Percentiles rank a stretch among this genome's conserved stretches.
Conservation (phyloP, 2,329 filamentous ascomycete species). For the Penicillium polonicum region DNA sequence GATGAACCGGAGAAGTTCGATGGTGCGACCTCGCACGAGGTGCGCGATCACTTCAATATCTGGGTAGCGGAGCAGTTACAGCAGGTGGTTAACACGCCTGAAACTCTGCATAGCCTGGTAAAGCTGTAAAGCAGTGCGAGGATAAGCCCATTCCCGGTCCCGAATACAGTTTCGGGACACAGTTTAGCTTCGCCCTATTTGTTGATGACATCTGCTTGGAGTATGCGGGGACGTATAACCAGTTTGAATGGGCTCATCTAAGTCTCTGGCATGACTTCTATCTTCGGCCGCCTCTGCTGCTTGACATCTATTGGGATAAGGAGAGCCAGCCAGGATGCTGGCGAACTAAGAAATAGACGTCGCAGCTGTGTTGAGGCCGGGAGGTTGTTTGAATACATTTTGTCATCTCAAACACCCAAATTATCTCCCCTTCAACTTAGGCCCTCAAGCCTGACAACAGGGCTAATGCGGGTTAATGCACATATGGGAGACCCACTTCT, state of each 20-base stretch:
- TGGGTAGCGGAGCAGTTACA: too few species aligned
- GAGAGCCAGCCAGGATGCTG: background rate
- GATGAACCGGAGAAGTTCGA: too few species aligned
- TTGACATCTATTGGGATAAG: background rate
- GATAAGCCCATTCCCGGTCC: too few species aligned
- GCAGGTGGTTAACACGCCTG: too few species aligned
- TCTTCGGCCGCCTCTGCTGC: background rate
- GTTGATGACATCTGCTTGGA: too few species aligned
- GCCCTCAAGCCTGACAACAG: background rate
- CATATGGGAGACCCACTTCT: background rate
- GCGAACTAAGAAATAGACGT: background rate
- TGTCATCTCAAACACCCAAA: background rate
- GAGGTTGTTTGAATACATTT: background rate
- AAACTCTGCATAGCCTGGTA: too few species aligned
- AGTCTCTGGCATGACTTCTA: background rate
- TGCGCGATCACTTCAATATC: too few species aligned
- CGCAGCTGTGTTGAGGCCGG: background rate
- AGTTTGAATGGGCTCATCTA: background rate
- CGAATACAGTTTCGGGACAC: too few species aligned
- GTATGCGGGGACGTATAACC: too few species aligned
- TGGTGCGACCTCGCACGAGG: too few species aligned
- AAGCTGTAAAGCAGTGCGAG: too few species aligned
- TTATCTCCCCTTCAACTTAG: background rate
- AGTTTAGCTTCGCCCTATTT: too few species aligned
- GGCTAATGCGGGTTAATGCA: background rate